Conservation (phyloP, 2,329 filamentous ascomycete genomes). For the Chaetomium strumarium region DNA sequence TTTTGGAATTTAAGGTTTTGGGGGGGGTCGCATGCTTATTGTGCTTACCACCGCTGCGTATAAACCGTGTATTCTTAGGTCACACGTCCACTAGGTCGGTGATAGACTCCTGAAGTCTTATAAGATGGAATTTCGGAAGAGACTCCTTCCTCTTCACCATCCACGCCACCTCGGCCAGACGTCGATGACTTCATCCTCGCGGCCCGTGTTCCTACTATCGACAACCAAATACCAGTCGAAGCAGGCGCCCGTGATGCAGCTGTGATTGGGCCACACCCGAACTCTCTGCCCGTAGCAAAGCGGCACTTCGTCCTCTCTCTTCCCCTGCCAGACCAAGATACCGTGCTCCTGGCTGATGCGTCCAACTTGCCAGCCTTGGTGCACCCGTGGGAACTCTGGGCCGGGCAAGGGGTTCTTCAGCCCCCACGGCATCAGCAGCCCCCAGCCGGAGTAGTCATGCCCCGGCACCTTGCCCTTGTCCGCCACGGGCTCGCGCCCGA, state of each 20-base stretch:
- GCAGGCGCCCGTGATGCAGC: constrained; percentile 67
- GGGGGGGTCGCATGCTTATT: background rate
- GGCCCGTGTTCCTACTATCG: constrained; percentile 51
- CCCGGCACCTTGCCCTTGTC: constrained; percentile 33
- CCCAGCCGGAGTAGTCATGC: constrained; percentile 62
- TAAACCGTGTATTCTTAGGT: background rate
- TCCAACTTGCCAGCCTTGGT: constrained; percentile 60
- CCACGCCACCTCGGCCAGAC: constrained; percentile 67
- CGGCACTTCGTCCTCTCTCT: constrained; percentile 39
- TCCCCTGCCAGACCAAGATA: constrained; percentile 55
- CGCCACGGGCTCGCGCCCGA: constrained; percentile 68
- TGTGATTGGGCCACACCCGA: constrained; percentile 73
- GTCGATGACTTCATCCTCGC: constrained; percentile 61
- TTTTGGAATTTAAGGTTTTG: background rate
- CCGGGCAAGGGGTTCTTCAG: constrained; percentile 31
- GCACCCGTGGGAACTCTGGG: constrained; percentile 37
- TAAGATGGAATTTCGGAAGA: background rate
- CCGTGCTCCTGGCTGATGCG: constrained; percentile 75
- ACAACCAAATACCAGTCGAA: constrained; percentile 71
- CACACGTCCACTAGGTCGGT: no score
- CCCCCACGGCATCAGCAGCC: constrained; percentile 58
- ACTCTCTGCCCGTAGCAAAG: constrained; percentile 61
- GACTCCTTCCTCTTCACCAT: constrained; percentile 44
- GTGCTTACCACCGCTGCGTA: no score
- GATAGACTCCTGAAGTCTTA: no score